Conservation (phyloP, 352 stramenopile species). For the Phytophthora megakarya region DNA sequence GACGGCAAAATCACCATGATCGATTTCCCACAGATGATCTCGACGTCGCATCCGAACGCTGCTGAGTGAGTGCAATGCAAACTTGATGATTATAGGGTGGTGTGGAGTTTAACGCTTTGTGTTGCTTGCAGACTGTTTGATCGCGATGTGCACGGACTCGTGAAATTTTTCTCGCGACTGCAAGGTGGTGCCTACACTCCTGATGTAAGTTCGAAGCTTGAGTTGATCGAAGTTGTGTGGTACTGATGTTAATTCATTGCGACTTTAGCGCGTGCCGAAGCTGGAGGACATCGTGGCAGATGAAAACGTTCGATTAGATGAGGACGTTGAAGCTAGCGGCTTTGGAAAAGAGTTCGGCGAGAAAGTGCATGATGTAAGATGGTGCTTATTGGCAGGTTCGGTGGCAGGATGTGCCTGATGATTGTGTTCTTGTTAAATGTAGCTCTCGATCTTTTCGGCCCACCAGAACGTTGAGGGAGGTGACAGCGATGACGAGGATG, state of each 20-base stretch:
- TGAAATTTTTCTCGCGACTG: constrained; percentile 94
- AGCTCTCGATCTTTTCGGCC: constrained; percentile 86
- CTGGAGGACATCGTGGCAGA: constrained; percentile 76
- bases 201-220: constrained; percentile 65
- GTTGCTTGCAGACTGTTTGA: constrained; percentile 79
- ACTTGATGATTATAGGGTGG: neutral
- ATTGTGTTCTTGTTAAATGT: constrained; percentile 15
- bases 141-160: constrained; percentile 95
- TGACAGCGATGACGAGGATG: constrained; percentile 39
- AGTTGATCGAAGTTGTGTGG: neutral
- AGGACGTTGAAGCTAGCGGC: constrained; percentile 78
- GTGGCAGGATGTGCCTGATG: constrained; percentile 1
- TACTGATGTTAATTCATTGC: constrained; percentile 11
- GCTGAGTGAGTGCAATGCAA: constrained; percentile 85
- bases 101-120: constrained; percentile 11
- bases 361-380: constrained; percentile 64
- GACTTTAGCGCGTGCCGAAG: constrained; percentile 50
- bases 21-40: constrained; percentile 99
- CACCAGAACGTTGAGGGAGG: constrained; percentile 57
- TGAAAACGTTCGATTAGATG: constrained; percentile 61
- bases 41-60: constrained; percentile 97
- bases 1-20: constrained; percentile 97
- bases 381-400: too few species aligned
- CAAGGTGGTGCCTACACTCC: constrained; percentile 83
- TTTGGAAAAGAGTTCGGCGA: constrained; percentile 84